phyloP scores from a whole-genome alignment of 176 grass and related monocot species.

The Aegilops sharonensis region DNA sequence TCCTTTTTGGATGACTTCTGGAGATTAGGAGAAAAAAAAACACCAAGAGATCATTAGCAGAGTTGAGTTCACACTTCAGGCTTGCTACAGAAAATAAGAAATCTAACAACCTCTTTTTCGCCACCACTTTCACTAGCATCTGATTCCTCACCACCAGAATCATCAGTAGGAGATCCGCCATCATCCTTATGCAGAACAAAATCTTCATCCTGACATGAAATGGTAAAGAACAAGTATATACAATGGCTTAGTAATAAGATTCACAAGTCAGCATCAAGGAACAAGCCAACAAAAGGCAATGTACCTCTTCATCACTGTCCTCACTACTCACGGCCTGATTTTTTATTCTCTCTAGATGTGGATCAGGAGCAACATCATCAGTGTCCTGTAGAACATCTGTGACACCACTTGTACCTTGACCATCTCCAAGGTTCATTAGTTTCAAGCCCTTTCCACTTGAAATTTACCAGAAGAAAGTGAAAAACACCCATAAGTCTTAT shows the following conservation, averaged over 20 bases:
- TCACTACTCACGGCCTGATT: slow-evolving; percentile 76
- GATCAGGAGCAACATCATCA: slow-evolving; percentile 84
- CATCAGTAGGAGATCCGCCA: slow-evolving; percentile 92
- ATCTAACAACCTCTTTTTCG: slow-evolving; percentile 63
- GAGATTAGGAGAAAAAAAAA: neutral
- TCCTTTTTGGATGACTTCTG: slow-evolving; percentile 89
- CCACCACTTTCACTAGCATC: slow-evolving; percentile 88
- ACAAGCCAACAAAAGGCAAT: slow-evolving; percentile 17
- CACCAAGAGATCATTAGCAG: slow-evolving; percentile 18
- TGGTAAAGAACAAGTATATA: slow-evolving; percentile 4
- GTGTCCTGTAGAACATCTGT: slow-evolving; percentile 66
- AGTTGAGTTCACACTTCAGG: neutral
- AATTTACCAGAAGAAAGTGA: slow-evolving; percentile 38
- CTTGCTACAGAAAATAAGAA: slow-evolving; percentile 16
- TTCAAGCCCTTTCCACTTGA: slow-evolving; percentile 84
- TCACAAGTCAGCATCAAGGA: slow-evolving; percentile 18
- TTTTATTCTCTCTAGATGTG: slow-evolving; percentile 73
- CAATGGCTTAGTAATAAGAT: slow-evolving; percentile 1
- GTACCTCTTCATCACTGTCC: slow-evolving; percentile 99
- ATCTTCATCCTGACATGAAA: slow-evolving; percentile 81
- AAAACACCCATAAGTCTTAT: neutral
- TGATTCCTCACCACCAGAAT: slow-evolving; percentile 85
- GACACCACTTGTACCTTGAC: slow-evolving; percentile 65
- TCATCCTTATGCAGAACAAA: slow-evolving; percentile 97
- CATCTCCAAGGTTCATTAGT: slow-evolving; percentile 93